phyloP scores from a whole-genome alignment of 208 protist genomes.

The Trypanosoma mega region DNA sequence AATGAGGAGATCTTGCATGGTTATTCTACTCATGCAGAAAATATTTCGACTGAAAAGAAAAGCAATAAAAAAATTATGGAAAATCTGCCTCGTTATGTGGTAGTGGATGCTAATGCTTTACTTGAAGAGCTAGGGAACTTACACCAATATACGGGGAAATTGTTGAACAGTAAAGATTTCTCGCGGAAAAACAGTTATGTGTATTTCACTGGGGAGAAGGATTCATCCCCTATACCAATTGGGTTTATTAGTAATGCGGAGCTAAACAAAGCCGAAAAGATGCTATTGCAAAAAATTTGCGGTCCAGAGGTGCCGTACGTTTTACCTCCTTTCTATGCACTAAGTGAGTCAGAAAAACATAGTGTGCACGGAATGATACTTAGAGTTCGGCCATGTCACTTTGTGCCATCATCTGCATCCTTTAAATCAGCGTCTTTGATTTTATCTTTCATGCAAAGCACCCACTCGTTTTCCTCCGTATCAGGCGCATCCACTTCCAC shows the following conservation, averaged over 20 bases:
- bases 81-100: slow-evolving; percentile 10
- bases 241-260: slow-evolving; percentile 14
- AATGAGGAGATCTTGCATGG: too few species aligned
- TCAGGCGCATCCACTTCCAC: not conserved
- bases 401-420: slow-evolving; percentile 12
- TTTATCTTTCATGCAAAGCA: slow-evolving; percentile 5
- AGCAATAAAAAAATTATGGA: not conserved
- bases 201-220: slow-evolving; percentile 17
- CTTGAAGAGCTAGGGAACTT: slow-evolving; percentile 14
- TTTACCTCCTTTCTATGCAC: not conserved
- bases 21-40: too few species aligned
- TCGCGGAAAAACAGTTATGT: slow-evolving; percentile 9
- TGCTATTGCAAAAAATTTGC: slow-evolving; percentile 12
- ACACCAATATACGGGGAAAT: slow-evolving; percentile 3
- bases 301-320: slow-evolving; percentile 8
- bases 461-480: not conserved
- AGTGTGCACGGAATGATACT: not conserved
- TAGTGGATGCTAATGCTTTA: slow-evolving; percentile 13
- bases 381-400: slow-evolving; percentile 10
- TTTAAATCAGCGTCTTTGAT: slow-evolving; percentile 7
- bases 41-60: not conserved
- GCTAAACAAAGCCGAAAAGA: not conserved
- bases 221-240: slow-evolving; percentile 10
- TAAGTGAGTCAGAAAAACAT: not conserved
- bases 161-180: slow-evolving; percentile 1